Conservation (phyloP, 176 grass and related monocot species). For the Oryza meyeriana region DNA sequence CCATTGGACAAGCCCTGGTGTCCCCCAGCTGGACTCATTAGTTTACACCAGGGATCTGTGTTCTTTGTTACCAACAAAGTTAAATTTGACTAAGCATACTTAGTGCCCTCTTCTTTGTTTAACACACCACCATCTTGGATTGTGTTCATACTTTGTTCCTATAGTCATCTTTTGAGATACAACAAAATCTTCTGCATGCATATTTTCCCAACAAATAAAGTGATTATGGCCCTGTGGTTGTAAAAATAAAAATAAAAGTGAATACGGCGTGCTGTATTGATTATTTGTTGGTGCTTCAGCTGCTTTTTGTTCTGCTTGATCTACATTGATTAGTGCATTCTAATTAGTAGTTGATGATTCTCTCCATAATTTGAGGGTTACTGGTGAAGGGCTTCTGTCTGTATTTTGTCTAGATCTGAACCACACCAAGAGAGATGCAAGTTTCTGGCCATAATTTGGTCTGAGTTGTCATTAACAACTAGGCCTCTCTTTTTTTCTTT, state of each 20-base stretch:
- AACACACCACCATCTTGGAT: slow-evolving; percentile 24
- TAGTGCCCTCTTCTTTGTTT: slow-evolving; percentile 15
- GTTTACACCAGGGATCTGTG: not conserved
- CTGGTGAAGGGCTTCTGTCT: not conserved
- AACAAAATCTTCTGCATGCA: slow-evolving; percentile 1
- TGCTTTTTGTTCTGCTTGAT: slow-evolving; percentile 23
- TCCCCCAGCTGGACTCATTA: slow-evolving; percentile 45
- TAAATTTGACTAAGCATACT: not conserved
- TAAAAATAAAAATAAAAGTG: not conserved
- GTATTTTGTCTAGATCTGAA: not conserved
- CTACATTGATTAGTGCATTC: not conserved
- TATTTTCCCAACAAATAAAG: not conserved
- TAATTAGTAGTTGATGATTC: not conserved
- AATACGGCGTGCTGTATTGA: not conserved
- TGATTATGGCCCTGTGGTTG: not conserved
- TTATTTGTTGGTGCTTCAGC: slow-evolving; percentile 3
- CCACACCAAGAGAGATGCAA: not conserved
- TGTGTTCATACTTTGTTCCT: slow-evolving; percentile 24
- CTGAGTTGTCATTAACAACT: no score
- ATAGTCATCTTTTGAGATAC: not conserved
- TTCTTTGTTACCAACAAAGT: not conserved
- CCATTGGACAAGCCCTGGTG: slow-evolving; percentile 51
- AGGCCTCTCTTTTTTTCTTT: no score
- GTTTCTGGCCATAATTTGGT: no score
- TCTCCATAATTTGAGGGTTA: not conserved